phyloP scores from a whole-genome alignment of 2,329 filamentous ascomycete species.

The Colletotrichum sp. region DNA sequence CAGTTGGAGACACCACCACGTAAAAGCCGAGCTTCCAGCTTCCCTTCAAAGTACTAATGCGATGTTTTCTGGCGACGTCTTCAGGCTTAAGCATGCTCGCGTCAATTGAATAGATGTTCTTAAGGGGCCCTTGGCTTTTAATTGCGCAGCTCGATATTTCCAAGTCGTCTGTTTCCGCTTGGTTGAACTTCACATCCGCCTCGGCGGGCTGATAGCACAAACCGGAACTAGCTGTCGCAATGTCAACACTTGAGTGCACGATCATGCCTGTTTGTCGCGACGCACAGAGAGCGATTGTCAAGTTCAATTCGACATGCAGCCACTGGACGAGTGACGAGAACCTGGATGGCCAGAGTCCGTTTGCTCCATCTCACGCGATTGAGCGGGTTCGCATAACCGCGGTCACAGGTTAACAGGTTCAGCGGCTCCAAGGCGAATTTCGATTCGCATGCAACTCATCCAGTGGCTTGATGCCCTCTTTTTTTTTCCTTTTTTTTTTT shows the following conservation, averaged over 20 bases:
- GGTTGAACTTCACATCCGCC: not conserved
- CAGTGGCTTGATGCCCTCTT: too few species aligned
- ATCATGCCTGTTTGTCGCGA: not conserved
- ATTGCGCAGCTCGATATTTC: not conserved
- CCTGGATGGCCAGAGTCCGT: too few species aligned
- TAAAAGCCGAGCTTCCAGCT: not conserved
- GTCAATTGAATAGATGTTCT: not conserved
- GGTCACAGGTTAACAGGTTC: too few species aligned
- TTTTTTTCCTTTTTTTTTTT: too few species aligned
- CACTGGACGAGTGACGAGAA: too few species aligned
- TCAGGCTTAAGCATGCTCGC: not conserved
- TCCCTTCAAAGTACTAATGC: not conserved
- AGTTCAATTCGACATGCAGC: too few species aligned
- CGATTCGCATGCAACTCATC: too few species aligned
- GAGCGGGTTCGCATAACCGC: too few species aligned
- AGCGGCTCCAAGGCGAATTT: too few species aligned
- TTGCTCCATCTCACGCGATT: too few species aligned
- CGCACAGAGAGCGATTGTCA: not conserved
- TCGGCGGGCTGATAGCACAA: not conserved
- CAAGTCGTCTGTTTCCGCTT: not conserved
- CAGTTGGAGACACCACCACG: not conserved
- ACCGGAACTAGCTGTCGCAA: not conserved
- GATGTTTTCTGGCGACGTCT: not conserved
- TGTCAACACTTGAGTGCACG: not conserved
- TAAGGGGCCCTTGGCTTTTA: not conserved